Base-by-base conservation (phyloP, 306 rosid species). In the Heteromeles arbutifolia region DNA sequence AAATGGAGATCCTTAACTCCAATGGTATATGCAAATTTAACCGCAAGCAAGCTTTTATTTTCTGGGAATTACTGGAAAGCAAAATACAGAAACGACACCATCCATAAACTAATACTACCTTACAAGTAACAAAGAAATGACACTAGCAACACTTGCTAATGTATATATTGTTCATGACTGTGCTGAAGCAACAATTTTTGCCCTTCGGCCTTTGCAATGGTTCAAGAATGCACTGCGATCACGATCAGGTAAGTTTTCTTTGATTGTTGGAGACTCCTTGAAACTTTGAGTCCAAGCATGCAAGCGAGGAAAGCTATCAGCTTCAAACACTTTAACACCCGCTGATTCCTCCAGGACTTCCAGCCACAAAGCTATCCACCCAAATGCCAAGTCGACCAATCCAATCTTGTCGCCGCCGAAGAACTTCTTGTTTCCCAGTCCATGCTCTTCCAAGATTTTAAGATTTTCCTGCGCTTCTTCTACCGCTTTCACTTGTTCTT, bases 361-460 rank as follows among this genome's bases (percentile, higher is more conserved):
- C 37, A 77, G 59, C 74, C 80, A 77, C 41, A n/a, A 65, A 76
- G 64, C 29, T 17, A 76, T 10, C 79, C 56, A 76, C 25, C 73
- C 79, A 4, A 75, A 75, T 29, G 62, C 66, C 3, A 75, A 48
- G 26, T 75, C 73, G 2, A 18, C 54, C 73, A 76, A 65, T 3
- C 79, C 75, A 56, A 72, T 34, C 34, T n/a, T n/a, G 31, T 32
- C 22, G 31, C 75, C 75, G 0, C 75, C 22, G 3, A 72, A 54
- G 32, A 75, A 75, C 72, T 65, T 32, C 65, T 64, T 65, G 63
- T 65, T 54, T 15, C 73, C 73, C 25, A 76, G 79, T 28, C 39
- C 73, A 25, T 76, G 41, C 29, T 76, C 73, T 45, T 75, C 79
- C 63, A 75, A 32, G 54, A 65, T 75, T 13, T 34, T 66, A 59